Percentiles rank a stretch among this genome's conserved stretches.
phyloP scores from a whole-genome alignment of 352 stramenopile genomes.

The Globisporangium alternatum region DNA sequence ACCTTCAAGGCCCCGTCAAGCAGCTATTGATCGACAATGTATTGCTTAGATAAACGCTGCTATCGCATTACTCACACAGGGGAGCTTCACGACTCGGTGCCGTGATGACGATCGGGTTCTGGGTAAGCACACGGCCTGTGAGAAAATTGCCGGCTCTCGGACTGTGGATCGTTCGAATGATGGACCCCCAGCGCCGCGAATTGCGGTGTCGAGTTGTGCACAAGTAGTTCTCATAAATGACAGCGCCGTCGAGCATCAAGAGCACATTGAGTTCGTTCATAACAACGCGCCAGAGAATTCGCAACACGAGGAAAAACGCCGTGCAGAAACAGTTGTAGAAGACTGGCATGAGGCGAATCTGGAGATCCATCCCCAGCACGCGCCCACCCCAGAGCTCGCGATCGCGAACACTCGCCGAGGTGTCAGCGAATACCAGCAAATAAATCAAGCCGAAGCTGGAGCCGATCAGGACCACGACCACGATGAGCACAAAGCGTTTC shows the following conservation, averaged over 20 bases:
- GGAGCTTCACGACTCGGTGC: too few relatives aligned
- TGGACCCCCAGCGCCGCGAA: neutral
- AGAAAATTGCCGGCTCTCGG: neutral
- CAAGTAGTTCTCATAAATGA: conserved; percentile 21
- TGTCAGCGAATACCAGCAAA: neutral
- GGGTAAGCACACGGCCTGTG: neutral
- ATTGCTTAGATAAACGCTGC: too few relatives aligned
- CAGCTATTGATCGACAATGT: too few relatives aligned
- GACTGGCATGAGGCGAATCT: conserved; percentile 22
- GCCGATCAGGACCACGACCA: conserved; percentile 5
- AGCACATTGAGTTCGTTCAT: conserved; percentile 17
- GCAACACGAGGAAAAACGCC: conserved; percentile 16
- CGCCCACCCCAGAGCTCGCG: conserved; percentile 11
- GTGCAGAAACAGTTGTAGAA: conserved; percentile 23
- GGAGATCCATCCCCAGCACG: neutral
- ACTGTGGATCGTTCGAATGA: neutral
- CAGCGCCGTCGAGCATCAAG: conserved; percentile 20
- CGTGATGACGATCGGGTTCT: neutral
- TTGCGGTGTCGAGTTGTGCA: neutral
- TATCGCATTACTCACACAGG: too few relatives aligned
- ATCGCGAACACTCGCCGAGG: conserved; percentile 12
- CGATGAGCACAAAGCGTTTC: neutral
- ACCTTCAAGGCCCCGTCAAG: too few relatives aligned
- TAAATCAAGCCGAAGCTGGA: neutral
- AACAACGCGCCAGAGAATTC: conserved; percentile 20